These are phyloP conservation scores for Leucosporidium creatinivorum DNA, from an alignment of 768 basidiomycete genomes.

Conservation along the genomic window DNA sequence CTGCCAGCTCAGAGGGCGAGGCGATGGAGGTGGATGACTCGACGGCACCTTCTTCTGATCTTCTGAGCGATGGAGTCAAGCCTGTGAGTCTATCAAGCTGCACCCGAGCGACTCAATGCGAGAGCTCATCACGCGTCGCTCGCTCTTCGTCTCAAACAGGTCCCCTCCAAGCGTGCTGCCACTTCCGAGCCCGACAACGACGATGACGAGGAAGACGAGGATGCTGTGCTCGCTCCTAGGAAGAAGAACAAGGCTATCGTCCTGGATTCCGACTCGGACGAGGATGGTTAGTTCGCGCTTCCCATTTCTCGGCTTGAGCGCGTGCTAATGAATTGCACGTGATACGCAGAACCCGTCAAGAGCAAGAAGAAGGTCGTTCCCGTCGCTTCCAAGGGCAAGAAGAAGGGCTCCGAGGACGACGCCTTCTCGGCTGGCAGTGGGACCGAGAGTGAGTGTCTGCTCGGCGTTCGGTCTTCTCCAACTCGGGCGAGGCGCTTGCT, in stretches of 20 bases:
- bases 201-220: background rate
- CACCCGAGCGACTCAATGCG: too few species aligned
- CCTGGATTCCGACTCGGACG: background rate
- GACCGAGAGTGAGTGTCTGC: slow-evolving; percentile 15
- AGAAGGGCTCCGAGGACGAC: slow-evolving; percentile 22
- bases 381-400: slow-evolving; percentile 7
- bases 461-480: background rate
- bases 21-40: slow-evolving; percentile 6
- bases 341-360: background rate
- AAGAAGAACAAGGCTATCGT: background rate
- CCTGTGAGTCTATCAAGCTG: too few species aligned
- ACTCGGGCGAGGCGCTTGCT: background rate
- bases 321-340: background rate
- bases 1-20: background rate
- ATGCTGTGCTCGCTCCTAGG: background rate
- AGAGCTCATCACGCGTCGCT: too few species aligned
- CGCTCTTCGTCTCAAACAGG: background rate
- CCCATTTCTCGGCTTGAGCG: background rate
- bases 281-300: background rate
- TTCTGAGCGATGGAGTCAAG: too few species aligned
- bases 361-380: background rate
- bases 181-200: background rate
- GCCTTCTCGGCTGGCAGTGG: background rate
- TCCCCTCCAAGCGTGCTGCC: background rate
- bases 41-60: too few species aligned